Evolutionary conservation across 352 stramenopile genomes (phyloP), one percentile per base, ranked within the genome.

Genomic region (Halophytophthora batemanensis): DNA sequence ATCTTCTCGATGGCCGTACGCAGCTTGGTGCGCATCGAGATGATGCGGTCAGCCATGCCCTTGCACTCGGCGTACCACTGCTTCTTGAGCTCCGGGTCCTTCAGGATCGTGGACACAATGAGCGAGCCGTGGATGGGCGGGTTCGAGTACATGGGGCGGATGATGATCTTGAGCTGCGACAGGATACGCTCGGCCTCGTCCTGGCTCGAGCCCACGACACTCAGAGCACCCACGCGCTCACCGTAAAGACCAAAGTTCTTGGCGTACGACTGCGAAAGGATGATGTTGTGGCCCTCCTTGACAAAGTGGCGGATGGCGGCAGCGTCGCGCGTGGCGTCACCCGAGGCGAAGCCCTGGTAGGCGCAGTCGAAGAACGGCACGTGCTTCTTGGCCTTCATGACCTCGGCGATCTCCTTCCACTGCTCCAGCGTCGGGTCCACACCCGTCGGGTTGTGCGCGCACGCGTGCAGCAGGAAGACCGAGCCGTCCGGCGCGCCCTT

Each of bases 221-320:
- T 98, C 44, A 99, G 77, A 23, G 96, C 91, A 42, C 98, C 98
- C 21, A 99, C 90, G 63, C 98, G 82, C 69, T 99, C 95, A 49
- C 98, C 98, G 77, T 99, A 99, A 11, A 99, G 86, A 53, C 98
- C 98, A 71, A 99, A 99, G 90, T 99, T 99, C 83, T 99, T 99
- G 37, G 96, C 97, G 74, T 99, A 99, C 64, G 89, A 98, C 84
- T 99, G 97, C 33, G 93, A 93, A 46, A 99, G 71, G 14, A 97
- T 70, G 65, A 99, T 84, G 54, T 97, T 92, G 80, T 99, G 96
- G 28, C 98, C 98, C 52, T 99, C 93, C 50, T 97, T 92, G 6
- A 99, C 97, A 76, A 99, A 99, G 59, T 98, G 85, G 36, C 97
- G 88, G 52, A 99, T 85, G 29, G 97, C 93, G 34, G 78, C 87